Evolutionary conservation across 2,329 filamentous ascomycete species (phyloP).

Genomic region (Fusarium sp.): DNA sequence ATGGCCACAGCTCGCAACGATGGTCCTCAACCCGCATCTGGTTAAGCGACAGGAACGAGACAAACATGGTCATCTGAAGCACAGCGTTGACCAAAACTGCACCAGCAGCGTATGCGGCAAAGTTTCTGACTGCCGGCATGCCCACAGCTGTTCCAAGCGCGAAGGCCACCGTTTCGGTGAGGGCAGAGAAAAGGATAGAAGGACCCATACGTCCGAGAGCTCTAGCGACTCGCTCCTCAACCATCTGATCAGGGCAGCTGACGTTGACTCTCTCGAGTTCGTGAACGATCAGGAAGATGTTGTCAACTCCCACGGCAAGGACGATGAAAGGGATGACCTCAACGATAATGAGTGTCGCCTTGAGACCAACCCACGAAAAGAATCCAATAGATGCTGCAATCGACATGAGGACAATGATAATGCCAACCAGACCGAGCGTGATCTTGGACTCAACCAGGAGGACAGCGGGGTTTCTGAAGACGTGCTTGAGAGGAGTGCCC

Average conservation of each 20-base stretch:
- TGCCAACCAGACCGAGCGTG: constrained; percentile 90
- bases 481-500: constrained; percentile 80
- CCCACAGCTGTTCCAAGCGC: constrained; percentile 91
- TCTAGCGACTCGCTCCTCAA: constrained; percentile 84
- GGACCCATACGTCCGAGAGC: constrained; percentile 96
- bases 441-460: constrained; percentile 96
- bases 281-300: constrained; percentile 98
- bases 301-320: constrained; percentile 94
- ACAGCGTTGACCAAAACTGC: constrained; percentile 97
- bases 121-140: constrained; percentile 98
- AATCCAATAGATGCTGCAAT: constrained; percentile 94
- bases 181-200: constrained; percentile 93
- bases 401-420: constrained; percentile 95
- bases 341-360: constrained; percentile 95
- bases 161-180: constrained; percentile 93
- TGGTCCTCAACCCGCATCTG: constrained; percentile 88
- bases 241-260: constrained; percentile 85
- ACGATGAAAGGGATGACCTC: constrained; percentile 99
- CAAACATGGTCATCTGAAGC: constrained; percentile 97
- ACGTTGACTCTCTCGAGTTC: constrained; percentile 96
- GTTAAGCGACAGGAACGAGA: constrained; percentile 89
- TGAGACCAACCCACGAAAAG: constrained; percentile 90
- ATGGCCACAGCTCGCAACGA: constrained; percentile 91
- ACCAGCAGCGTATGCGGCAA: constrained; percentile 93
- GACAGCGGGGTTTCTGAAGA: constrained; percentile 82